Evolutionary conservation across 805 yeast species (phyloP).

Genomic region (Spathaspora boniae): DNA sequence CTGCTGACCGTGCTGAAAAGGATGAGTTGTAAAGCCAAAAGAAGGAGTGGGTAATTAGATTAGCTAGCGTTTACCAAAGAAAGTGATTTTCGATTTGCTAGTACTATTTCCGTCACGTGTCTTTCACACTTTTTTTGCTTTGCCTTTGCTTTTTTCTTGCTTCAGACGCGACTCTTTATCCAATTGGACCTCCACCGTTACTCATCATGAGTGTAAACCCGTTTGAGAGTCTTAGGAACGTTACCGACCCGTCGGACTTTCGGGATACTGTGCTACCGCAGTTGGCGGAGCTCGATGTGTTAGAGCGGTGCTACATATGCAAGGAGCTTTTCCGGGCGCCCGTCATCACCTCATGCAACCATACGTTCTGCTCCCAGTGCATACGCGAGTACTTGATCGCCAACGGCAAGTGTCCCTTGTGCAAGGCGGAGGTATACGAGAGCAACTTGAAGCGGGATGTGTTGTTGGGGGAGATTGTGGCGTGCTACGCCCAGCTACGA

Average conservation of each 20-base stretch:
- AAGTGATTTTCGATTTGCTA: background rate
- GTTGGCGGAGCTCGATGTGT: constrained; percentile 60
- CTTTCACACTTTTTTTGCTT: background rate
- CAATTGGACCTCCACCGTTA: background rate
- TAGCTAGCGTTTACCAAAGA: background rate
- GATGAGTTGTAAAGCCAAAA: constrained; percentile 12
- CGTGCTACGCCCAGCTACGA: constrained; percentile 40
- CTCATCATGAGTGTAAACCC: constrained; percentile 12
- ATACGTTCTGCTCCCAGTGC: constrained; percentile 86
- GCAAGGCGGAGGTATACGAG: constrained; percentile 67
- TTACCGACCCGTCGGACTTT: constrained; percentile 78
- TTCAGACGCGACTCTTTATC: background rate
- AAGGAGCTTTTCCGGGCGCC: constrained; percentile 80
- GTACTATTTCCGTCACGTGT: background rate
- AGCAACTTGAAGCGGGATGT: constrained; percentile 65
- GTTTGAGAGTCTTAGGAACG: constrained; percentile 17
- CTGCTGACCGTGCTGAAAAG: constrained; percentile 9
- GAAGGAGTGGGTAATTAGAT: constrained; percentile 1
- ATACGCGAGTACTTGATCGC: constrained; percentile 66
- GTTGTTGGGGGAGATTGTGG: constrained; percentile 66
- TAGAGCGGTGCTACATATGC: constrained; percentile 82
- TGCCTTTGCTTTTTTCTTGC: background rate
- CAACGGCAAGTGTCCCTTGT: constrained; percentile 70
- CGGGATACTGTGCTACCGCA: constrained; percentile 48
- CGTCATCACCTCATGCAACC: constrained; percentile 79